Base-by-base conservation (phyloP, 1,139 yeast species). In the Wickerhamomyces sp. region DNA sequence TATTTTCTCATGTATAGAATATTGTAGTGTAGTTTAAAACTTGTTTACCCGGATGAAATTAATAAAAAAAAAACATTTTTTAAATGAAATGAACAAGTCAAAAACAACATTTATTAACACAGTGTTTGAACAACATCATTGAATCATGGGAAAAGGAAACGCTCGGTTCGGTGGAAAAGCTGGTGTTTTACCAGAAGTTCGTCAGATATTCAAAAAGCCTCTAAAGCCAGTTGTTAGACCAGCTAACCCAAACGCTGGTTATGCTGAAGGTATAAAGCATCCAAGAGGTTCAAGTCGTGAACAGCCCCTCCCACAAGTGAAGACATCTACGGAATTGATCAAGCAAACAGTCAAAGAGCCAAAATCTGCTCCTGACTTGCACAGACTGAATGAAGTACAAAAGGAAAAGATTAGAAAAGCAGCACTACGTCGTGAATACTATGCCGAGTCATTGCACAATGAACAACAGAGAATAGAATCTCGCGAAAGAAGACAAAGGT, bases 101-200 rank as follows among this genome's bases (percentile, higher is more conserved):
- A 24, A 24, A 5, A n/a, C 20, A 9, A 10, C n/a, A n/a, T n/a
- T n/a, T n/a, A n/a, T n/a, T n/a, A n/a, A n/a, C n/a, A n/a, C n/a
- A n/a, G n/a, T n/a, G n/a, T n/a, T 12, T 6, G 20, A 16, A n/a
- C 33, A 16, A 14, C 17, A n/a, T 3, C 17, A 12, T 19, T 16
- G 17, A 21, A 31, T 33, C 15, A 71, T 71, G 76, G 74, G 71
- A 44, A 70, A 68, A 50, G 66, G 71, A 38, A 60, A 63, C 25
- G 68, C 71, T 12, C 68, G 66, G 46, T 65, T 61, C 44, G 76
- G 76, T 4, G 67, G 64, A 47, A 84, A 84, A 64, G 82, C 94
- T 39, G 96, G 97, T 58, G 69, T 86, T 36, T 72, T 89, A 50
- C 97, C 97, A 38, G 72, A 68, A 43, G 80, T 85, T 13, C 80